Conservation (phyloP, 768 basidiomycete species). For the Kondoa subrosea region DNA sequence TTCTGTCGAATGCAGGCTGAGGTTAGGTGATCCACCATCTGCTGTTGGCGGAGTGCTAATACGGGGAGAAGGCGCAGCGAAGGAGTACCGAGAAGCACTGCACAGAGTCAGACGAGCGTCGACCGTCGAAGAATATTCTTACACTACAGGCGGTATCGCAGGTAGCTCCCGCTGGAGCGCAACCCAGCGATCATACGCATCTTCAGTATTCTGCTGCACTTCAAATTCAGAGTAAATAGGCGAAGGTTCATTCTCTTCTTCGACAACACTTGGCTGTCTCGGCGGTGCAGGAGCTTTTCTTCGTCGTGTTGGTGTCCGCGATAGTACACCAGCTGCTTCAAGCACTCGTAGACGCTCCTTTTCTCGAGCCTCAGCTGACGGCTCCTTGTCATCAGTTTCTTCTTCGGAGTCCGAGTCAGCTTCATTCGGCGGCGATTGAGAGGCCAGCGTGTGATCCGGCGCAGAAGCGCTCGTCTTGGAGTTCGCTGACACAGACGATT, state of each 20-base stretch:
- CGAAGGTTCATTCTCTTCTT: neutral
- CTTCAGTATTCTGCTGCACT: neutral
- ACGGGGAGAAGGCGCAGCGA: neutral
- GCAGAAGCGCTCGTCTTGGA: neutral
- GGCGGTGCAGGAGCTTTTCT: constrained; percentile 13
- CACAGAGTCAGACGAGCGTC: too few species aligned
- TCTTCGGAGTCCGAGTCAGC: neutral
- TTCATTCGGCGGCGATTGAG: constrained; percentile 1
- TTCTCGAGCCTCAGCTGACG: constrained; percentile 37
- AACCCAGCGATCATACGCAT: constrained; percentile 8
- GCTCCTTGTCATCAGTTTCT: constrained; percentile 17
- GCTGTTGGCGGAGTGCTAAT: too few species aligned
- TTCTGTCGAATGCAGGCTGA: constrained; percentile 1
- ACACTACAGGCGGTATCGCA: neutral
- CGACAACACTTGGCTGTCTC: neutral
- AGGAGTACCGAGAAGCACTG: too few species aligned
- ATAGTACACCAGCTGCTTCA: constrained; percentile 63
- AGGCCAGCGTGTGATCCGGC: neutral
- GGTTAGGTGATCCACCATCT: too few species aligned
- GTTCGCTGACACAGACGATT: too few species aligned
- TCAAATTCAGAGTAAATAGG: neutral
- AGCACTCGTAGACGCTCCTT: constrained; percentile 63
- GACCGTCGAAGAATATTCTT: neutral
- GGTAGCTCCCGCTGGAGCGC: constrained; percentile 3
- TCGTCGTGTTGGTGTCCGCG: neutral